Conservation (phyloP, 2,329 filamentous ascomycete species). For the Diplodia corticola region DNA sequence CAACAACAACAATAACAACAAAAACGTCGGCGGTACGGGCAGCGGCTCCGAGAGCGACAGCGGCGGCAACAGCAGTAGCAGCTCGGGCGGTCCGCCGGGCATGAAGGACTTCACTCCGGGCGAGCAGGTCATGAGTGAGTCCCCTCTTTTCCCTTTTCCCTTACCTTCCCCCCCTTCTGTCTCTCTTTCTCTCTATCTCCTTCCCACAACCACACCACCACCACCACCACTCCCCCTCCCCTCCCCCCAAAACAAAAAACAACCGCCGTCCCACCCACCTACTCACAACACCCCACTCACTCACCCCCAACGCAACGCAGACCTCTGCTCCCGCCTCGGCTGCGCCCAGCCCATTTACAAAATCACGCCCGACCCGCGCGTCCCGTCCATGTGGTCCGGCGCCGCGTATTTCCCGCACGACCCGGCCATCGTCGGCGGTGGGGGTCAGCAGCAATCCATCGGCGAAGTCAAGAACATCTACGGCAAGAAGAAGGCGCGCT, state of each 20-base stretch:
- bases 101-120: background rate
- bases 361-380: constrained; percentile 14
- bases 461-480: constrained; percentile 46
- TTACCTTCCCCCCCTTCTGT: background rate
- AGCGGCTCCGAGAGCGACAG: background rate
- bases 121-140: constrained; percentile 18
- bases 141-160: background rate
- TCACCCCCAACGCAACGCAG: background rate
- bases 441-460: constrained; percentile 40
- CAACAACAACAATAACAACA: too few relatives aligned
- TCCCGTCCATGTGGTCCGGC: constrained; percentile 38
- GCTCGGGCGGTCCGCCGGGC: background rate
- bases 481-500: constrained; percentile 53
- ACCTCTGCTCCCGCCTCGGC: constrained; percentile 21
- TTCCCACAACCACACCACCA: too few relatives aligned
- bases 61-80: background rate
- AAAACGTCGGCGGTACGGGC: background rate
- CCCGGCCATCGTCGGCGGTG: background rate
- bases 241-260: background rate
- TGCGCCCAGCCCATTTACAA: constrained; percentile 20
- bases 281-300: too few relatives aligned
- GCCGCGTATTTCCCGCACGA: constrained; percentile 36
- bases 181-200: background rate
- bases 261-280: background rate
- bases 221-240: too few relatives aligned